Percentiles rank a stretch among this genome's conserved stretches.
These are phyloP conservation scores for Blakeslea trispora DNA, from an alignment of 371 early-diverging fungal species.

Conservation along the genomic window DNA sequence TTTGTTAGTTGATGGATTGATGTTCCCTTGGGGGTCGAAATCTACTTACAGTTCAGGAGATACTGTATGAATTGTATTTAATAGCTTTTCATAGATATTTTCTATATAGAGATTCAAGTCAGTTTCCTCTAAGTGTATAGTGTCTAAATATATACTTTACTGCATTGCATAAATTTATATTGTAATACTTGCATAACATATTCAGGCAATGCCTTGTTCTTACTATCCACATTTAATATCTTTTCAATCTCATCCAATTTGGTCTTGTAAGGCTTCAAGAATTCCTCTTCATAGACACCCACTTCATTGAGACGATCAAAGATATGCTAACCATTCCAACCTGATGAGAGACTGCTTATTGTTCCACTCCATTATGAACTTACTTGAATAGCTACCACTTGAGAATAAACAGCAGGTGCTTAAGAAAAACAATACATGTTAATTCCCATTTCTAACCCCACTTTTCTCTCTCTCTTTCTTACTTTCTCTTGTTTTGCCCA, in stretches of 20 bases:
- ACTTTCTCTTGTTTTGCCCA: slow-evolving; percentile 78
- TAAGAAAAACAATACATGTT: not conserved
- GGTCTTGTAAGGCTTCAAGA: slow-evolving; percentile 37
- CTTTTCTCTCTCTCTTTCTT: too few relatives aligned
- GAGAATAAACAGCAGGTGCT: slow-evolving; percentile 77
- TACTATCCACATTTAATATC: slow-evolving; percentile 33
- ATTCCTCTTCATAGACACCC: slow-evolving; percentile 65
- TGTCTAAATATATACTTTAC: slow-evolving; percentile 28
- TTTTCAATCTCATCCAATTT: slow-evolving; percentile 43
- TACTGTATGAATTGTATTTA: slow-evolving; percentile 44
- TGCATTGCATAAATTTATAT: slow-evolving; percentile 42
- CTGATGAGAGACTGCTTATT: not conserved
- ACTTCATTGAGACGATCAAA: slow-evolving; percentile 69
- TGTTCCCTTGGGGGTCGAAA: not conserved
- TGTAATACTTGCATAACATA: slow-evolving; percentile 36
- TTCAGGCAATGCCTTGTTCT: slow-evolving; percentile 29
- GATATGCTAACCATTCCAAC: slow-evolving; percentile 62
- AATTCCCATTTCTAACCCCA: too few relatives aligned
- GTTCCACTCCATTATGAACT: not conserved
- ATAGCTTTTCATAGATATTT: slow-evolving; percentile 31
- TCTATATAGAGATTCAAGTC: slow-evolving; percentile 27
- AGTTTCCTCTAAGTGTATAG: too few relatives aligned
- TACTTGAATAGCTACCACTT: slow-evolving; percentile 79
- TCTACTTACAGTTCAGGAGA: slow-evolving; percentile 44
- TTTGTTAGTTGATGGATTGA: not conserved